Conservation (phyloP, 805 yeast genomes). For the Myxozyma kluyveri region DNA sequence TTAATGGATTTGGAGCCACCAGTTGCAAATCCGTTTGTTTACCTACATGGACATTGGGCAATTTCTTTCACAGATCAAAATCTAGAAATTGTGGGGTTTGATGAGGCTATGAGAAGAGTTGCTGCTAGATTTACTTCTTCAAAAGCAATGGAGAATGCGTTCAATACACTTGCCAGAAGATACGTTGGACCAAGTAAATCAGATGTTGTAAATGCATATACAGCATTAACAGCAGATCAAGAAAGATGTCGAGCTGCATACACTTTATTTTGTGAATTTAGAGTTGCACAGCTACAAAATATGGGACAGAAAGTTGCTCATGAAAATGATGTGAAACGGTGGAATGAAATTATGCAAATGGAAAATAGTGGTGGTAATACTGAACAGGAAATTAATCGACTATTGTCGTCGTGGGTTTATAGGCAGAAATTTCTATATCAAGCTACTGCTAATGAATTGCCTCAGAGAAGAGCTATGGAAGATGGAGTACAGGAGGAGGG, state of each 20-base stretch:
- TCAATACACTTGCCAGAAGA: not conserved
- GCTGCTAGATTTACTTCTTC: conserved; percentile 1
- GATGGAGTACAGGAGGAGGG: not conserved
- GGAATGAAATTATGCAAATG: conserved; percentile 1
- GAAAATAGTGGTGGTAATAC: conserved; percentile 1
- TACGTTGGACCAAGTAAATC: conserved; percentile 3
- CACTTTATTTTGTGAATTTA: not conserved
- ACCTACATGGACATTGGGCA: conserved; percentile 10
- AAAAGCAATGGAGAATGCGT: not conserved
- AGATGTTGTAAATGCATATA: conserved; percentile 6
- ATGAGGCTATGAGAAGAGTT: conserved; percentile 7
- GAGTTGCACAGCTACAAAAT: conserved; percentile 4
- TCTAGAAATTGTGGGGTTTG: conserved; percentile 10
- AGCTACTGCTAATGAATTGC: not conserved
- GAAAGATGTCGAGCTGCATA: conserved; percentile 4
- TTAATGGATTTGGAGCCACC: not conserved
- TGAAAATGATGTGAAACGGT: conserved; percentile 9
- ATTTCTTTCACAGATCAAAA: conserved; percentile 12
- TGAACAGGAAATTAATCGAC: conserved; percentile 10
- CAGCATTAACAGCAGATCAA: not conserved
- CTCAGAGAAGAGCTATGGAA: not conserved
- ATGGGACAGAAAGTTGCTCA: conserved; percentile 5
- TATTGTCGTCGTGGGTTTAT: conserved; percentile 15
- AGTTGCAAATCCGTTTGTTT: conserved; percentile 14
- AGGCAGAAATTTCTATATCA: conserved; percentile 13